Conservation (phyloP, 108 stramenopile species). For the Aurantiochytrium sp. region DNA sequence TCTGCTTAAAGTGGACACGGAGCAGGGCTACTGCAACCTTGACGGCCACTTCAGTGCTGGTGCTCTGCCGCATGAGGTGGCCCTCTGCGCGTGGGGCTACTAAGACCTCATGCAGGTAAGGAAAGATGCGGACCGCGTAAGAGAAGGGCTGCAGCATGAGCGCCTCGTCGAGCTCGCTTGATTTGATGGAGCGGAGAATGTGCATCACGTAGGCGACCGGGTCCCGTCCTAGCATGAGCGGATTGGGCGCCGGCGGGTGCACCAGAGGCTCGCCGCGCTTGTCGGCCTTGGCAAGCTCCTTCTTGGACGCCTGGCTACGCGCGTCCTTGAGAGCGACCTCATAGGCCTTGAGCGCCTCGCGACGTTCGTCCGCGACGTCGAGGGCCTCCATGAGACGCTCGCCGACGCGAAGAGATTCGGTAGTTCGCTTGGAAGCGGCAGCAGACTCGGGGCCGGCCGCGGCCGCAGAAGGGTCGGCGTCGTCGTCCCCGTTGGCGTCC, state of each 20-base stretch:
- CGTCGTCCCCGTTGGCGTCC: slow-evolving; percentile 40
- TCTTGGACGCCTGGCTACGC: background rate
- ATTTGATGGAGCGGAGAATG: background rate
- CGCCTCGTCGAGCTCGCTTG: slow-evolving; percentile 27
- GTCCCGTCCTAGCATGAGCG: background rate
- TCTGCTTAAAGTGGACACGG: slow-evolving; percentile 26
- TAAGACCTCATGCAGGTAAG: background rate
- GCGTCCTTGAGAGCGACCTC: slow-evolving; percentile 34
- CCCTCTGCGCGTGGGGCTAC: background rate
- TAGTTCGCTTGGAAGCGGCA: slow-evolving; percentile 73
- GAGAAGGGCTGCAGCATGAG: slow-evolving; percentile 5
- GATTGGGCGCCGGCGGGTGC: background rate
- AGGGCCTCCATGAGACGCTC: slow-evolving; percentile 90
- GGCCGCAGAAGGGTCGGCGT: slow-evolving; percentile 51
- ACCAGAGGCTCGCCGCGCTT: background rate
- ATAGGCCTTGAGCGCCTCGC: slow-evolving; percentile 52
- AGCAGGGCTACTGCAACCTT: background rate
- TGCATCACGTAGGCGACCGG: background rate
- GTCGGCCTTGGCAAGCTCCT: slow-evolving; percentile 16
- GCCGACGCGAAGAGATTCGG: slow-evolving; percentile 76
- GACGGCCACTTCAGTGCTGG: background rate
- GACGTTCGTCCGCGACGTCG: slow-evolving; percentile 78
- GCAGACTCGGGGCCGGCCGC: slow-evolving; percentile 71
- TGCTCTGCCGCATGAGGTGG: background rate
- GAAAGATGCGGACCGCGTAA: background rate